These are phyloP conservation scores for Candida peoriensis DNA, from an alignment of 805 yeast species.

Conservation along the genomic window DNA sequence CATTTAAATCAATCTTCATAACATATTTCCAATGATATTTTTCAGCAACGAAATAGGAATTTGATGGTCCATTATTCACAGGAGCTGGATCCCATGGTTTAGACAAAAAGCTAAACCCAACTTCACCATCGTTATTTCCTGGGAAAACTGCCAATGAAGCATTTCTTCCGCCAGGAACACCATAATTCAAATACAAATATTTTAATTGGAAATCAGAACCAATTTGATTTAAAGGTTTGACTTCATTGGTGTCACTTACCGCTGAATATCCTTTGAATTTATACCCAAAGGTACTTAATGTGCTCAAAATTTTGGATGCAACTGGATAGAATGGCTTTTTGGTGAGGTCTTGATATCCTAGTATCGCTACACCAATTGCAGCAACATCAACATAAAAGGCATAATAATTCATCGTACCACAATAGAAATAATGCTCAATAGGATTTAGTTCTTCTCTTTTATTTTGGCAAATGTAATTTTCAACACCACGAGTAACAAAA, in stretches of 20 bases:
- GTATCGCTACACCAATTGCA: background rate
- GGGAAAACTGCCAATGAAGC: conserved; percentile 2
- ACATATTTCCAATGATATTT: conserved; percentile 1
- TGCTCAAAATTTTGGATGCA: background rate
- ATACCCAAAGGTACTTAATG: background rate
- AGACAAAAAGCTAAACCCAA: conserved; percentile 4
- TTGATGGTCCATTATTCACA: background rate
- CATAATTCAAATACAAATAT: background rate
- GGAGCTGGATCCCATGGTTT: conserved; percentile 2
- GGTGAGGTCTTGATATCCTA: background rate
- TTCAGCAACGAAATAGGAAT: no score
- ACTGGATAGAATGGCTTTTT: background rate
- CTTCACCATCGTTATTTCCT: conserved; percentile 3
- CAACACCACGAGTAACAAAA: background rate
- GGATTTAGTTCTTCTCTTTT: background rate
- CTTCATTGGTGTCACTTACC: background rate
- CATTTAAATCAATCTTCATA: conserved; percentile 1
- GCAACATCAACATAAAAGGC: background rate
- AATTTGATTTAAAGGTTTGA: background rate
- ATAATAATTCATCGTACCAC: background rate
- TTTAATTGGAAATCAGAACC: background rate
- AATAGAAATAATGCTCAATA: background rate
- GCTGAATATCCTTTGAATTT: background rate
- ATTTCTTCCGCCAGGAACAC: background rate
- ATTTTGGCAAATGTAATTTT: background rate